These are phyloP conservation scores for Phyllostachys edulis DNA, from an alignment of 176 grass and related monocot species.

Conservation along the genomic window DNA sequence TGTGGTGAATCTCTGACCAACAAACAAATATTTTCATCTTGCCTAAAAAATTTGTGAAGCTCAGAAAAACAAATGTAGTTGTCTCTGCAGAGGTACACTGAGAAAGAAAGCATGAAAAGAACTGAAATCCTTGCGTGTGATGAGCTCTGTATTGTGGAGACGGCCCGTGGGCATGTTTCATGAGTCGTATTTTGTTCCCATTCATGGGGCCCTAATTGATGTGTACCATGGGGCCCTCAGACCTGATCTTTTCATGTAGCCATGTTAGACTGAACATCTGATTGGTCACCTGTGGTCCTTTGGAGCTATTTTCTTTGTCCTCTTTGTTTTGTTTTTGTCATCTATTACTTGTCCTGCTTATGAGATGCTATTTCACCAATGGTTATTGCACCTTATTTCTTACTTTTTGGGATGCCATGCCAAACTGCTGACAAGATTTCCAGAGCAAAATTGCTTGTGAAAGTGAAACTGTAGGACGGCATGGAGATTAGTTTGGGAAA, in stretches of 20 bases:
- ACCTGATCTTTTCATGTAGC: conserved; percentile 25
- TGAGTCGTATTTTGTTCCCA: conserved; percentile 15
- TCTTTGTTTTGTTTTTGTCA: background rate
- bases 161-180: conserved; percentile 19
- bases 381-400: conserved; percentile 16
- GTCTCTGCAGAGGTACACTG: background rate
- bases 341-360: conserved; percentile 13
- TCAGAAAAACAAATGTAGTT: background rate
- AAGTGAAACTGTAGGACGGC: conserved; percentile 9
- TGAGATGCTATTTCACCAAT: conserved; percentile 11
- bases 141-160: background rate
- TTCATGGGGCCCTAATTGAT: conserved; percentile 20
- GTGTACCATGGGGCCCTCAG: conserved; percentile 1
- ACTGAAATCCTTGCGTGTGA: conserved; percentile 32
- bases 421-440: conserved; percentile 3
- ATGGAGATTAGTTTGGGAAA: background rate
- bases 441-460: conserved; percentile 1
- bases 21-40: background rate
- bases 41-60: background rate
- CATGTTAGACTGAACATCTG: conserved; percentile 28
- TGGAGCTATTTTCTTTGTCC: conserved; percentile 1
- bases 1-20: conserved; percentile 30
- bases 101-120: conserved; percentile 22
- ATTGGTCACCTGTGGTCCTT: conserved; percentile 3
- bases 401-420: conserved; percentile 11